These are phyloP conservation scores for Penicillium sp. DNA, from an alignment of 2,329 filamentous ascomycete species.

Conservation along the genomic window DNA sequence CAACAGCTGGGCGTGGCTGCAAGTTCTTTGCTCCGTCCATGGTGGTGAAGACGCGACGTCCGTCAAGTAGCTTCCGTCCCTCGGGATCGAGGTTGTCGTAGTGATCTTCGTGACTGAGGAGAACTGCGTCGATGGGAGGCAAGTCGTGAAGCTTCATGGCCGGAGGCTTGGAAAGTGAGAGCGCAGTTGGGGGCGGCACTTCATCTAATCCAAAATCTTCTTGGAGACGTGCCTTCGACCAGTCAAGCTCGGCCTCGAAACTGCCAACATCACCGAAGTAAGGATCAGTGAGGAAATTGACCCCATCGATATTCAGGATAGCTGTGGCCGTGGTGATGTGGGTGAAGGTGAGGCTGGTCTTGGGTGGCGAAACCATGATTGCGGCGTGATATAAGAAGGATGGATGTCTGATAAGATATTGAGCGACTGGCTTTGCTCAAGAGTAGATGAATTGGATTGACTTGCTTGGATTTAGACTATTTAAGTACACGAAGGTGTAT, in stretches of 20 bases:
- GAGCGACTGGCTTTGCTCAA: background rate
- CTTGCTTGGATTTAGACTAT: background rate
- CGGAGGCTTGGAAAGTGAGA: conserved; percentile 35
- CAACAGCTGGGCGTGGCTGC: conserved; percentile 44
- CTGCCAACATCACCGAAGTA: conserved; percentile 35
- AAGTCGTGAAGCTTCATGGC: background rate
- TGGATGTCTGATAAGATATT: background rate
- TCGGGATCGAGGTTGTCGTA: conserved; percentile 48
- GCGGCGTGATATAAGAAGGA: background rate
- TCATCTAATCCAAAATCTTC: background rate
- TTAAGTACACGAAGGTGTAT: background rate
- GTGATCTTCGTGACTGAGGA: background rate
- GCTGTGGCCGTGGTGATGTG: conserved; percentile 53
- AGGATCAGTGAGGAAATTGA: conserved; percentile 50
- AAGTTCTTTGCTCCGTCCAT: conserved; percentile 48
- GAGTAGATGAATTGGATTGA: background rate
- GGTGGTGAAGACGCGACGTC: conserved; percentile 50
- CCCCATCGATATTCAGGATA: conserved; percentile 45
- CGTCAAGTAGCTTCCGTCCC: conserved; percentile 49
- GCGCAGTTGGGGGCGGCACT: conserved; percentile 51
- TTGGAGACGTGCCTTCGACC: background rate
- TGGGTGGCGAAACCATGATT: background rate
- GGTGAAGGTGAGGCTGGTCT: conserved; percentile 39
- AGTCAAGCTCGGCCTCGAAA: conserved; percentile 48
- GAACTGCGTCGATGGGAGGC: background rate